Conservation (phyloP, 768 basidiomycete genomes). For the Suillus cothurnatus region DNA sequence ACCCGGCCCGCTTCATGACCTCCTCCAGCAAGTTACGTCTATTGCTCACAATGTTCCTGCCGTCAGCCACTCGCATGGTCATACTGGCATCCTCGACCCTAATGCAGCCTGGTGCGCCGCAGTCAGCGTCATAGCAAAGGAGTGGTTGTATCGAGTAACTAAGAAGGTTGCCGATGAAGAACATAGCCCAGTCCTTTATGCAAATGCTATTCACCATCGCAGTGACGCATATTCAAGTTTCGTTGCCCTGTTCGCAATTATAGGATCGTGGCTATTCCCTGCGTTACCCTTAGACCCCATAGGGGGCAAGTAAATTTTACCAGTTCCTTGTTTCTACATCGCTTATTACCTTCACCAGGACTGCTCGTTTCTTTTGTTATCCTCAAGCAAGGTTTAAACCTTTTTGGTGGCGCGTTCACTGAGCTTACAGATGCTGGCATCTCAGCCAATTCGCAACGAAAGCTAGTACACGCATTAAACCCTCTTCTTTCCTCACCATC, state of each 20-base stretch:
- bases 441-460: constrained; percentile 51
- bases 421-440: constrained; percentile 88
- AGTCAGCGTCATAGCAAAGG: constrained; percentile 78
- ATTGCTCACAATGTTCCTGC: constrained; percentile 55
- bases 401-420: constrained; percentile 70
- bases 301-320: constrained; percentile 61
- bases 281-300: constrained; percentile 90
- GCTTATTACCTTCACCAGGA: constrained; percentile 44
- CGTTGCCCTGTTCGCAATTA: constrained; percentile 90
- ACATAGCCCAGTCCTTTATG: constrained; percentile 85
- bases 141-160: constrained; percentile 91
- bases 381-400: constrained; percentile 69
- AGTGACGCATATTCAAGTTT: constrained; percentile 93
- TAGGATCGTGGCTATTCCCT: constrained; percentile 87
- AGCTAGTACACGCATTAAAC: constrained; percentile 57
- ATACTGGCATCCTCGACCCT: constrained; percentile 69
- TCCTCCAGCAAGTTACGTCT: constrained; percentile 59
- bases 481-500: constrained; percentile 48
- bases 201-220: constrained; percentile 98
- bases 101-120: constrained; percentile 98
- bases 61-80: constrained; percentile 57
- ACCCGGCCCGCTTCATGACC: constrained; percentile 62
- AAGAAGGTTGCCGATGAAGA: constrained; percentile 90
- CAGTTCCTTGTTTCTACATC: constrained; percentile 3
- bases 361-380: constrained; percentile 90